phyloP scores from a whole-genome alignment of 2,329 filamentous ascomycete genomes.

The Colletotrichum tamarilloi region DNA sequence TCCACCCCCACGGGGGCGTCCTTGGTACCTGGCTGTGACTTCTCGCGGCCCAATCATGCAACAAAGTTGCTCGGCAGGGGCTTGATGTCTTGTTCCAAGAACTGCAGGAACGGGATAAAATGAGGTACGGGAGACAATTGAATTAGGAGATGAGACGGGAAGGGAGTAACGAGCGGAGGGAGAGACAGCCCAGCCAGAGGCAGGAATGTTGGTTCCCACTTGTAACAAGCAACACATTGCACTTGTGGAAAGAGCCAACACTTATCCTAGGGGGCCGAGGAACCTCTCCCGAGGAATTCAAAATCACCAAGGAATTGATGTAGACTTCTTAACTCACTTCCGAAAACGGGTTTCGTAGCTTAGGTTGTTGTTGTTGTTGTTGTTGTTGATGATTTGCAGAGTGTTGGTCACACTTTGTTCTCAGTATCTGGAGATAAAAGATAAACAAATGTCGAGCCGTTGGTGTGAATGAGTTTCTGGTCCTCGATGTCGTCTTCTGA shows the following conservation, averaged over 20 bases:
- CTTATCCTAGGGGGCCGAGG: too few species aligned
- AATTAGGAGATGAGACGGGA: neutral
- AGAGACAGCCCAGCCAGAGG: neutral
- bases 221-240: neutral
- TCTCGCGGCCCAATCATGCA: slow-evolving; percentile 22
- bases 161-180: slow-evolving; percentile 18
- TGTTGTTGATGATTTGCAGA: neutral
- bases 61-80: neutral
- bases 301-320: neutral
- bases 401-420: neutral
- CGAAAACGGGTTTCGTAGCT: neutral
- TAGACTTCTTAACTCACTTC: neutral
- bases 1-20: slow-evolving; percentile 28
- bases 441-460: neutral
- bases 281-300: neutral
- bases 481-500: neutral
- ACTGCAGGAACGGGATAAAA: slow-evolving; percentile 36
- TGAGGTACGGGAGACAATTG: neutral
- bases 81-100: slow-evolving; percentile 33
- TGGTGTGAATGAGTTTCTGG: neutral
- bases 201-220: slow-evolving; percentile 2
- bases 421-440: neutral
- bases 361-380: neutral
- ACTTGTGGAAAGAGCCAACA: neutral
- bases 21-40: slow-evolving; percentile 35